Evolutionary conservation across 805 yeast genomes (phyloP).

Genomic region (Lipomyces sp.): DNA sequence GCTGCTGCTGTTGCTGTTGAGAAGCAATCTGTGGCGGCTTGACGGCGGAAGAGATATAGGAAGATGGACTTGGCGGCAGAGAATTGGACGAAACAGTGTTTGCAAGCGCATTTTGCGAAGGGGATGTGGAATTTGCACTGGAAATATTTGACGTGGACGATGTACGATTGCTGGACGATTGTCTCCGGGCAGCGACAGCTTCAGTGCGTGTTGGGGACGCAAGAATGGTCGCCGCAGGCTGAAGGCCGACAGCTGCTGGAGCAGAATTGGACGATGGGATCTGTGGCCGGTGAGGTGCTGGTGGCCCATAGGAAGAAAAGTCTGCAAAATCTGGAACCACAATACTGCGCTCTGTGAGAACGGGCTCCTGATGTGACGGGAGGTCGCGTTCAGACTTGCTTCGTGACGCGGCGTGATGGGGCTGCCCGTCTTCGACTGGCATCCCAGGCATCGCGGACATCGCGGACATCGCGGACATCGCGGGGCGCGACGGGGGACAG

Average conservation of each 20-base stretch:
- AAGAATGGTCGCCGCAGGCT: slow-evolving; percentile 16
- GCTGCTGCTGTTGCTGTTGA: background rate
- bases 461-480: background rate
- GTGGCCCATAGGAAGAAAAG: slow-evolving; percentile 18
- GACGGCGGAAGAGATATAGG: background rate
- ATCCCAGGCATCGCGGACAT: slow-evolving; percentile 5
- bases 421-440: slow-evolving; percentile 1
- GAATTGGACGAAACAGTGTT: slow-evolving; percentile 3
- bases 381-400: background rate
- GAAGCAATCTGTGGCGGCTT: background rate
- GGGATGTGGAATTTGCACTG: slow-evolving; percentile 9
- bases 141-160: slow-evolving; percentile 1
- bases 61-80: slow-evolving; percentile 5
- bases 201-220: background rate
- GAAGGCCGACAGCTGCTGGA: slow-evolving; percentile 6
- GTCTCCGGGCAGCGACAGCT: slow-evolving; percentile 3
- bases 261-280: slow-evolving; percentile 8
- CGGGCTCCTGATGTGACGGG: background rate
- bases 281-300: slow-evolving; percentile 1
- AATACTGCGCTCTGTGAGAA: slow-evolving; percentile 1
- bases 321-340: slow-evolving; percentile 22
- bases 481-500: background rate
- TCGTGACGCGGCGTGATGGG: background rate
- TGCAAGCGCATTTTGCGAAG: slow-evolving; percentile 3
- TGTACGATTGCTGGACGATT: slow-evolving; percentile 1